A percentile compares a stretch with the other conserved stretches of the same genome.
phyloP scores from a whole-genome alignment of 306 rosid species.

The Dalbergia oliveri region DNA sequence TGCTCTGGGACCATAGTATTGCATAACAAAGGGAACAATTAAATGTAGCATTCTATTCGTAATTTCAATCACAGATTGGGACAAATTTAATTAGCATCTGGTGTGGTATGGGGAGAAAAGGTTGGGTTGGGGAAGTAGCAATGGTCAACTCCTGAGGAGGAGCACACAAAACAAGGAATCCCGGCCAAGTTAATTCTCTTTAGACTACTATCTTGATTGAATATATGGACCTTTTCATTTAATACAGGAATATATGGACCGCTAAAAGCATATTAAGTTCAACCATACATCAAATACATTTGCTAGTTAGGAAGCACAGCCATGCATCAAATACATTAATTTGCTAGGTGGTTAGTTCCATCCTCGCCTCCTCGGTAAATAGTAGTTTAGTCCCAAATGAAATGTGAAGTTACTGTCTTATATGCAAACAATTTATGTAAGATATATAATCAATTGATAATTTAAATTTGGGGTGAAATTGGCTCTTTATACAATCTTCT shows the following conservation, averaged over 20 bases:
- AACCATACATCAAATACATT: too few species aligned
- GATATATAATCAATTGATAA: too few species aligned
- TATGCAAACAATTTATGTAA: too few species aligned
- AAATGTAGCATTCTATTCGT: slow-evolving; percentile 23
- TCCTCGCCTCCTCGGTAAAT: neutral
- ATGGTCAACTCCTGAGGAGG: slow-evolving; percentile 34
- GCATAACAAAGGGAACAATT: slow-evolving; percentile 9
- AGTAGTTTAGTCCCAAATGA: neutral
- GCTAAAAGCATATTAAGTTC: too few species aligned
- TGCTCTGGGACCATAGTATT: slow-evolving; percentile 22
- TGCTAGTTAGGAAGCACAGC: too few species aligned
- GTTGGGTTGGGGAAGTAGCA: slow-evolving; percentile 15
- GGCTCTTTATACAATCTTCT: too few species aligned
- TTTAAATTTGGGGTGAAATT: too few species aligned
- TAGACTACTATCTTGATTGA: neutral
- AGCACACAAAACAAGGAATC: slow-evolving; percentile 39
- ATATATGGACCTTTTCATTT: neutral
- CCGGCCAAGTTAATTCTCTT: neutral
- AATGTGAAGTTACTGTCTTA: neutral
- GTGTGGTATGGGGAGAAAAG: neutral
- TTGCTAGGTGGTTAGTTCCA: neutral
- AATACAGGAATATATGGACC: neutral
- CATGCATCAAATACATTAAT: neutral
- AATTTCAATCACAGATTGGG: slow-evolving; percentile 3
- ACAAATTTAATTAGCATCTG: slow-evolving; percentile 20